Base-by-base conservation (phyloP, 1,284 basidiomycete species). In the Apiotrichum brassicae region DNA sequence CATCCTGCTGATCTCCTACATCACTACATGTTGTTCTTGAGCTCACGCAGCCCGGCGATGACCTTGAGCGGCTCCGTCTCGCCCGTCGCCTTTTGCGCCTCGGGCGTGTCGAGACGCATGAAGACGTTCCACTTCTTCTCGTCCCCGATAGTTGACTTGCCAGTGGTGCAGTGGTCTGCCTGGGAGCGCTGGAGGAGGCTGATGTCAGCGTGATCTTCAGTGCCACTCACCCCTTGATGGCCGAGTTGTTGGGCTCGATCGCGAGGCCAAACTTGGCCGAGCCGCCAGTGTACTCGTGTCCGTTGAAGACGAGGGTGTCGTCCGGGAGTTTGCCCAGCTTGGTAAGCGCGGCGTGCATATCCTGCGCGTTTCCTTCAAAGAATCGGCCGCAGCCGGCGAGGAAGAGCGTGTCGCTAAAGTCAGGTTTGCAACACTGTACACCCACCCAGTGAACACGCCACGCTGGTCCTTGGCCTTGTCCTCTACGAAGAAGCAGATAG, bases 311-410 rank as follows among this genome's bases (percentile, higher is more conserved):
- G 42, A 87, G 66, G 0, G 94, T 97, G 51, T 84, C 76, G 55
- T 84, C 77, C 0, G 93, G 92, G 11, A 98, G 78, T 0, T 78
- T 79, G 13, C 78, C 81, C 53, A 93, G 79, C 64, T 89, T 84
- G 30, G 81, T 80, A 36, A 95, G 79, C 6, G 90, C 81, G 6
- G 77, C 71, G 63, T 85, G 77, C 94, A 98, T 98, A 73, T 97
- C 84, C 11, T 78, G 73, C 1, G 85, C 84, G 4, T 81, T 84
- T 35, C 93, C 93, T 72, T 97, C 93, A 65, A 97, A 97, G 79
- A 97, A 97, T 7, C 92, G 82, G n/a, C 94, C 94, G 66, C 88
- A 94, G 7, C 93, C 93, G 4, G 81, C 89, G 56, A 89, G 81
- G 77, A 98, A 97, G 43, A 98, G 82, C 0, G 94, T 97, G 68